A percentile compares a stretch with the other conserved stretches of the same genome.
phyloP scores from a whole-genome alignment of 176 grass and related monocot species.

The Cocos nucifera region DNA sequence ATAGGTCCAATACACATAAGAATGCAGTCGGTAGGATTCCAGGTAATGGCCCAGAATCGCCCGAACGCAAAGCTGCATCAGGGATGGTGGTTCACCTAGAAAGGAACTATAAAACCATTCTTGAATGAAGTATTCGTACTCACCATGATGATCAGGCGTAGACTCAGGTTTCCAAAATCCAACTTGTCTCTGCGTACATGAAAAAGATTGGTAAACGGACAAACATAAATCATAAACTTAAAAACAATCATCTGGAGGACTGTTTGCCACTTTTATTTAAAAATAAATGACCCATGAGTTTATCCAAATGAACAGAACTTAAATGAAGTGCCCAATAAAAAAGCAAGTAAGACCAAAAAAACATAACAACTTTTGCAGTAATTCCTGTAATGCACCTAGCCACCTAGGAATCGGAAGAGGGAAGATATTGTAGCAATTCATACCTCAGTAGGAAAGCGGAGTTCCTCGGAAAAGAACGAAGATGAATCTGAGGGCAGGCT shows the following conservation, averaged over 20 bases:
- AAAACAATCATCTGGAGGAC: neutral
- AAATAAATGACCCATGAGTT: too few relatives aligned
- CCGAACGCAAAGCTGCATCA: neutral
- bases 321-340: constrained; percentile 10
- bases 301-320: too few relatives aligned
- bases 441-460: constrained; percentile 67
- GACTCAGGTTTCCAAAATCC: constrained; percentile 77
- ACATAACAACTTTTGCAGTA: neutral
- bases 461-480: constrained; percentile 61
- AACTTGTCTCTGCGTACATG: constrained; percentile 46
- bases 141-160: constrained; percentile 47
- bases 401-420: constrained; percentile 4
- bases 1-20: too few relatives aligned
- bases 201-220: neutral
- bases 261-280: too few relatives aligned
- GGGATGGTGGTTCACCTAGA: neutral
- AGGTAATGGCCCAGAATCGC: too few relatives aligned
- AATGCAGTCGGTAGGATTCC: neutral
- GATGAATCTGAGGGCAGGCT: constrained; percentile 30
- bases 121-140: constrained; percentile 20
- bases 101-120: constrained; percentile 4
- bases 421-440: neutral
- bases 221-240: neutral
- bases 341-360: neutral
- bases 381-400: too few relatives aligned